Conservation (phyloP, 768 basidiomycete genomes). For the Leccinum uliginosum region DNA sequence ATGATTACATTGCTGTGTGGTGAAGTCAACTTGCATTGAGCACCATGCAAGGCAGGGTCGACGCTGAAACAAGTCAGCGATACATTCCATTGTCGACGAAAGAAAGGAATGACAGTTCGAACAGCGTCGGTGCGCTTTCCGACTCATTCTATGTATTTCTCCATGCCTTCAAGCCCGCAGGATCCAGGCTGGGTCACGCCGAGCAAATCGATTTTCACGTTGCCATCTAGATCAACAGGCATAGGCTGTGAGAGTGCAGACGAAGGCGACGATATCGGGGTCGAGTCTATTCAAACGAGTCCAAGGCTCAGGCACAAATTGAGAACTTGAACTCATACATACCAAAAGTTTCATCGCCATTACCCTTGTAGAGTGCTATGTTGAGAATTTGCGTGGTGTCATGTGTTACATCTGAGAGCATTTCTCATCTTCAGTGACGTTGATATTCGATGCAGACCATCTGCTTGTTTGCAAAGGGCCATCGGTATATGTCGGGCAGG, state of each 20-base stretch:
- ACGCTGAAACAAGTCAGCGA: slow-evolving; percentile 35
- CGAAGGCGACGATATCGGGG: slow-evolving; percentile 50
- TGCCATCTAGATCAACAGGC: slow-evolving; percentile 79
- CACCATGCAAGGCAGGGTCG: slow-evolving; percentile 55
- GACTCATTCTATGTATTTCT: slow-evolving; percentile 73
- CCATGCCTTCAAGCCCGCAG: slow-evolving; percentile 61
- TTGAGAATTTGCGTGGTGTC: slow-evolving; percentile 52
- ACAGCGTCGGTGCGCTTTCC: slow-evolving; percentile 46
- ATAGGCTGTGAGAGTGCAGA: slow-evolving; percentile 82
- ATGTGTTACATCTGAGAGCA: slow-evolving; percentile 53
- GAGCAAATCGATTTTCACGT: slow-evolving; percentile 86
- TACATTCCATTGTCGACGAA: neutral
- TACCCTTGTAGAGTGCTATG: slow-evolving; percentile 67
- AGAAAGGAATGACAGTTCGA: slow-evolving; percentile 54
- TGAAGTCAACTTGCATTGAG: slow-evolving; percentile 69
- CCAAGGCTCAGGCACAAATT: neutral
- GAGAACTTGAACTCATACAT: slow-evolving; percentile 16
- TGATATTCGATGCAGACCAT: slow-evolving; percentile 79
- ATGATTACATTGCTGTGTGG: slow-evolving; percentile 95
- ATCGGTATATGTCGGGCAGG: slow-evolving; percentile 53
- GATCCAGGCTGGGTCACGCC: slow-evolving; percentile 49
- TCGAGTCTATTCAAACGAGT: slow-evolving; percentile 13
- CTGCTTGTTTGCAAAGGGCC: slow-evolving; percentile 68
- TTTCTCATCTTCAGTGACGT: no score
- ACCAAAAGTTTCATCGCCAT: slow-evolving; percentile 65